Evolutionary conservation across 2,329 filamentous ascomycete species (phyloP).

Genomic region (Davidsoniella eucalypti): DNA sequence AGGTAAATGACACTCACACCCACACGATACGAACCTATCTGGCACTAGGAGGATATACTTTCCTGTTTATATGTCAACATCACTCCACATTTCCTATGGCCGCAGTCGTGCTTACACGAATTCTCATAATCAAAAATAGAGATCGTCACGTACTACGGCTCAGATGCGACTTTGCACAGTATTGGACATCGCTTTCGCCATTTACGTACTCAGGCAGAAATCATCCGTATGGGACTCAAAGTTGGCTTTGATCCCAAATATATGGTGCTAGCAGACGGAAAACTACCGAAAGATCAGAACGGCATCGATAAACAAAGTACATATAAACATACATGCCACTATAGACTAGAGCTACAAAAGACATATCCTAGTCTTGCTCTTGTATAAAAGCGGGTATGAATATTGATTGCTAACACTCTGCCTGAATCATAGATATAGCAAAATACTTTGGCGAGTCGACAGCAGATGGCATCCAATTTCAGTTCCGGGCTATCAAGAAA

Average conservation of each 20-base stretch:
- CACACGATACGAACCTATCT: too few species aligned
- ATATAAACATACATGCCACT: conserved; percentile 10
- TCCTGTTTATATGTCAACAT: not conserved
- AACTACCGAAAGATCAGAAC: conserved; percentile 24
- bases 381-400: too few species aligned
- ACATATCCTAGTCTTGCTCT: not conserved
- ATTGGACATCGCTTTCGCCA: conserved; percentile 36
- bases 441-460: conserved; percentile 45
- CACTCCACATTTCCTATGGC: not conserved
- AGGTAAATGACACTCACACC: conserved; percentile 27
- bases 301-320: conserved; percentile 26
- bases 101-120: not conserved
- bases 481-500: conserved; percentile 39
- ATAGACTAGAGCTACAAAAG: too few species aligned
- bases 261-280: conserved; percentile 21
- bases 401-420: not conserved
- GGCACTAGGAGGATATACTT: not conserved
- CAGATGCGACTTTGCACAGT: conserved; percentile 30
- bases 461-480: conserved; percentile 39
- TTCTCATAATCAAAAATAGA: conserved; percentile 20
- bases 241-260: conserved; percentile 27
- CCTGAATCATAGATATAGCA: conserved; percentile 32
- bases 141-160: conserved; percentile 31
- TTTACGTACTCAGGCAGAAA: conserved; percentile 26
- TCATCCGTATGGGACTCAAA: conserved; percentile 22